Base-by-base conservation (phyloP, 78 protist species). In the Chrysochromulina tobinii region DNA sequence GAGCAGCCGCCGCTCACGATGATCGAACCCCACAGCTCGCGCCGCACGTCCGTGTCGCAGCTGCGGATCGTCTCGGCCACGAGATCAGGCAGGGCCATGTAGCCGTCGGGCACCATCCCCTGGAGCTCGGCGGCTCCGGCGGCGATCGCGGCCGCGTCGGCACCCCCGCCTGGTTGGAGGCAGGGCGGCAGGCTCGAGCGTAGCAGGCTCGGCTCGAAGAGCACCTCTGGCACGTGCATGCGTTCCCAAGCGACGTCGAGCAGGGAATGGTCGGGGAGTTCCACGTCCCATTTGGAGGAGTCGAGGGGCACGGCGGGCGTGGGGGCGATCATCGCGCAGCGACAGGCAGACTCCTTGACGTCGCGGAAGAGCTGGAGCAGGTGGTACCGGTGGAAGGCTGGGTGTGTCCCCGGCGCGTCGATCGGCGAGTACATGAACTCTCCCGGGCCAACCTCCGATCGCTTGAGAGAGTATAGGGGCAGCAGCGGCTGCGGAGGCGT, bases 1-100 rank as follows among this genome's bases (percentile, higher is more conserved):
- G 97, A 91, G 69, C 95, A 64, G 55, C 96, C 97, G 25, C 97
- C 97, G 27, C 89, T 3, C 17, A 96, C 94, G 66, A 94, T 90
- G 67, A 95, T 51, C 84, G 81, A 81, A 20, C 67, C 88, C 79
- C 51, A 92, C 15, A 96, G 83, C 54, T 48, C 94, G 48, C 79
- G 38, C 3, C 97, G 89, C 54, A 89, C 50, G 83, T 91, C 94
- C 54, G 89, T 48, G 84, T 92, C 94, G 89, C 92, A 92, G 21
- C 51, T 38, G 61, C 55, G 51, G 92, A 94, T 94, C 21, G 86
- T 51, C 6, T 83, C 27, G 92, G 23, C 61, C 54, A 61, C 53
- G 15, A 68, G 2, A 53, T 91, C 94, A 0, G 73, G 90, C n/a
- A 91, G 21, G 73, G 92, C 92, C 12, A 75, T 1, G 27, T 0